A percentile compares a stretch with the other conserved stretches of the same genome.
These are phyloP conservation scores for Yamadazyma oceani DNA, from an alignment of 1,139 yeast species.

Conservation along the genomic window DNA sequence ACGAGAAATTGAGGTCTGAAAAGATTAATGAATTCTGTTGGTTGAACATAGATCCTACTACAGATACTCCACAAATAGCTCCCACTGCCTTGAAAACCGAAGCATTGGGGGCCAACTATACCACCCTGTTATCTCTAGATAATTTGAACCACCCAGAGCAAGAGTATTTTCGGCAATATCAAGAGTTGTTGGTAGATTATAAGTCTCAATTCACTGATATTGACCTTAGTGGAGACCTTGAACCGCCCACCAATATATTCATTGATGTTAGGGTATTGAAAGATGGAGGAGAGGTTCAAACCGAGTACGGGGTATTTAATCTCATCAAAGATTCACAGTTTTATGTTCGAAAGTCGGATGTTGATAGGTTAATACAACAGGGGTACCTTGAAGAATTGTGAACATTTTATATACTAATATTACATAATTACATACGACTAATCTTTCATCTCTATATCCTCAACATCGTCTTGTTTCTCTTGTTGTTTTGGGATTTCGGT, in stretches of 20 bases:
- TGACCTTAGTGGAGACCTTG: conserved; percentile 84
- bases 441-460: conserved; percentile 15
- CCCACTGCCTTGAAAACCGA: conserved; percentile 8
- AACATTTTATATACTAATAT: neutral
- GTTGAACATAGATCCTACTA: conserved; percentile 49
- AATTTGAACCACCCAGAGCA: conserved; percentile 77
- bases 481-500: conserved; percentile 1
- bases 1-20: conserved; percentile 69
- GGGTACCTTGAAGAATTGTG: conserved; percentile 82
- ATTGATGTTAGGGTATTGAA: conserved; percentile 90
- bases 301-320: conserved; percentile 95
- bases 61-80: conserved; percentile 13
- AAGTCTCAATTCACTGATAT: conserved; percentile 80
- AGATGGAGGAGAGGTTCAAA: conserved; percentile 96
- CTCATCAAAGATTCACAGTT: conserved; percentile 94
- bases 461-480: conserved; percentile 10
- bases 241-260: conserved; percentile 88
- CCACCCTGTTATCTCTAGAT: conserved; percentile 37
- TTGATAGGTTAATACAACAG: conserved; percentile 89
- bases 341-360: conserved; percentile 91
- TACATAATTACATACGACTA: conserved; percentile 1
- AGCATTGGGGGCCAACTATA: conserved; percentile 22
- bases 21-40: conserved; percentile 71
- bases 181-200: conserved; percentile 69
- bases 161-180: conserved; percentile 71